Evolutionary conservation across 495 filamentous ascomycete species (phyloP).

Genomic region (Xylaria bambusicola): DNA sequence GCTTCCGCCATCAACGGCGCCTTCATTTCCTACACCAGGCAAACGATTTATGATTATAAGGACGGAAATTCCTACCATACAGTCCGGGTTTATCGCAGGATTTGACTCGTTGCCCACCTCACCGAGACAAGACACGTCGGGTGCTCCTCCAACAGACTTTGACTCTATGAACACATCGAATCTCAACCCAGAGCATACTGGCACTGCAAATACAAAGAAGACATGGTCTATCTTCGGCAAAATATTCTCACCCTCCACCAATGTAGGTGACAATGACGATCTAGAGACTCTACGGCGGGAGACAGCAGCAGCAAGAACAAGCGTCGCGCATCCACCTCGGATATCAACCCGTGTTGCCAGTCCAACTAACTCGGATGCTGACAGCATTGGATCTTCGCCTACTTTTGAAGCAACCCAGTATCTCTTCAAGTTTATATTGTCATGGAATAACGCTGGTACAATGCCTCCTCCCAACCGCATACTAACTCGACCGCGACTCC

Average conservation of each 20-base stretch:
- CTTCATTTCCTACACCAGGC: slow-evolving; percentile 86
- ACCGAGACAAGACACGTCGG: slow-evolving; percentile 14
- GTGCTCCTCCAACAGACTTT: slow-evolving; percentile 30
- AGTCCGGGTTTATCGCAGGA: slow-evolving; percentile 45
- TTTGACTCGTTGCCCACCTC: slow-evolving; percentile 42
- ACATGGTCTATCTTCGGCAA: slow-evolving; percentile 71
- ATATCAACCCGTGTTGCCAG: slow-evolving; percentile 12
- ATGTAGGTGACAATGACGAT: slow-evolving; percentile 34
- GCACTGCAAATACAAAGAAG: slow-evolving; percentile 61
- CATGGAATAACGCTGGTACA: slow-evolving; percentile 30
- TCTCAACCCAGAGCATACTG: slow-evolving; percentile 21
- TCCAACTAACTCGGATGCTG: slow-evolving; percentile 37
- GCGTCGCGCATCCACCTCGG: slow-evolving; percentile 24
- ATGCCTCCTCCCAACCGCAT: slow-evolving; percentile 40
- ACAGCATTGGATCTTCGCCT: slow-evolving; percentile 46
- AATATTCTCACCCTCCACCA: slow-evolving; percentile 58
- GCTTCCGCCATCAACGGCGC: slow-evolving; percentile 71
- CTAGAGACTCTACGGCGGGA: slow-evolving; percentile 47
- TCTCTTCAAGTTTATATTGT: slow-evolving; percentile 50
- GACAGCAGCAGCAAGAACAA: slow-evolving; percentile 39
- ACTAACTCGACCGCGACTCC: slow-evolving; percentile 74
- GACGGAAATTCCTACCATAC: slow-evolving; percentile 67
- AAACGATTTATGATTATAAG: slow-evolving; percentile 90
- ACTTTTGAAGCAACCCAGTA: slow-evolving; percentile 45
- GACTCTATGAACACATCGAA: slow-evolving; percentile 31